Base-by-base conservation (phyloP, 2,329 filamentous ascomycete species). In the Aureobasidium sp. region DNA sequence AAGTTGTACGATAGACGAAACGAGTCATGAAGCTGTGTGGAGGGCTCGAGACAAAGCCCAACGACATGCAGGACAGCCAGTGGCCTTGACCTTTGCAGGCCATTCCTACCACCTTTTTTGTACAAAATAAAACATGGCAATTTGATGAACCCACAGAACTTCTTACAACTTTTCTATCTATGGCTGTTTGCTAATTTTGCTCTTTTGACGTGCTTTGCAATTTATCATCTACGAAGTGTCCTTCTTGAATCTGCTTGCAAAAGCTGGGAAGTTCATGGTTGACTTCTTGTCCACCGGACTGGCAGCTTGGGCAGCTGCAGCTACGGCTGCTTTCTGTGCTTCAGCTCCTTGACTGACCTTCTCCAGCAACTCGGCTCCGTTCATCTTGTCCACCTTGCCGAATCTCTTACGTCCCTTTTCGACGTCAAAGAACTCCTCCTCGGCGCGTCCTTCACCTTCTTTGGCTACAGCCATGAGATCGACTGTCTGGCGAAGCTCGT, bases 361-460 rank as follows among this genome's bases (percentile, higher is more conserved):
- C 77, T 97, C 93, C n/a, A 99, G 75, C 64, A 99, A 73, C 44
- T 90, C 80, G 0, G 92, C 91, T 0, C 93, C 94, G 72, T 95
- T 95, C 72, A 95, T 81, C 58, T 90, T 89, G 75, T 97, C 91
- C 37, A 99, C 95, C 59, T 91, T 87, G 16, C 91, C 89, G 71
- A 96, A 99, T 72, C 96, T 95, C 77, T 89, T 92, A 75, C 97
- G 96, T 57, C 91, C 81, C 14, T 88, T 89, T 5, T 88, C 89
- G 53, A 94, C 88, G 71, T 99, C 94, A 73, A 94, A 99, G 74
- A 96, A 99, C 73, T 97, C 93, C 66, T 97, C 92, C 9, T 72
- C 72, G 4, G 64, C 64, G 6, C 54, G 61, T 14, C 59, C 62
- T n/a, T 90, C 85, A 68, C 96, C 96, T 44, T 96, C 91, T 0